Percentiles rank a stretch among this genome's conserved stretches.
Evolutionary conservation across 805 yeast species (phyloP).

Genomic region (Pichia occidentalis): DNA sequence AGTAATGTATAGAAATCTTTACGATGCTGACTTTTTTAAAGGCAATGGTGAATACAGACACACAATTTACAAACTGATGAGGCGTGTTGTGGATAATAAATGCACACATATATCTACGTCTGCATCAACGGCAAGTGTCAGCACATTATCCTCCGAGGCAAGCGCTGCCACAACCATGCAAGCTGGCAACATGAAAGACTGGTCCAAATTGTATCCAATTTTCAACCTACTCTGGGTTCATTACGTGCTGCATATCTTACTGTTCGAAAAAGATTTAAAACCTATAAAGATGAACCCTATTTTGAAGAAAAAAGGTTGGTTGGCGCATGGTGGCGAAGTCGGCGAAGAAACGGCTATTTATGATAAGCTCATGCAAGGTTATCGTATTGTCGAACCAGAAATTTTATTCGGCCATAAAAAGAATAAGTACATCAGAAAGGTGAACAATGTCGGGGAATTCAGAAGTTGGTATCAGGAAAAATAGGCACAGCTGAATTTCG

Average conservation of each 20-base stretch:
- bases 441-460: constrained; percentile 17
- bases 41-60: constrained; percentile 58
- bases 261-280: constrained; percentile 34
- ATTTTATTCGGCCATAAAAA: constrained; percentile 16
- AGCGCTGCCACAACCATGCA: neutral
- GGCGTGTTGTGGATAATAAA: constrained; percentile 21
- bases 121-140: constrained; percentile 5
- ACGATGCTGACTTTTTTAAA: constrained; percentile 54
- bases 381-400: constrained; percentile 32
- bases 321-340: constrained; percentile 16
- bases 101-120: constrained; percentile 17
- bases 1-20: constrained; percentile 48
- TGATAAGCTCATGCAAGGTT: constrained; percentile 26
- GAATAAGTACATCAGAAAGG: constrained; percentile 15
- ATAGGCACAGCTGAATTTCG: neutral
- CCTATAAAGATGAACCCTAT: constrained; percentile 25
- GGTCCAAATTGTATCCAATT: constrained; percentile 40
- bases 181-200: too few species aligned
- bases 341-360: constrained; percentile 20
- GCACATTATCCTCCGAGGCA: constrained; percentile 5
- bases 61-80: constrained; percentile 54
- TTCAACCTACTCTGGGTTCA: constrained; percentile 63
- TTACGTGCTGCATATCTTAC: constrained; percentile 46
- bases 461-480: constrained; percentile 10
- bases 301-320: constrained; percentile 18